Percentiles rank a stretch among this genome's conserved stretches.
Conservation (phyloP, 192 early-diverging fungal genomes). For the Backusella macrospora region DNA sequence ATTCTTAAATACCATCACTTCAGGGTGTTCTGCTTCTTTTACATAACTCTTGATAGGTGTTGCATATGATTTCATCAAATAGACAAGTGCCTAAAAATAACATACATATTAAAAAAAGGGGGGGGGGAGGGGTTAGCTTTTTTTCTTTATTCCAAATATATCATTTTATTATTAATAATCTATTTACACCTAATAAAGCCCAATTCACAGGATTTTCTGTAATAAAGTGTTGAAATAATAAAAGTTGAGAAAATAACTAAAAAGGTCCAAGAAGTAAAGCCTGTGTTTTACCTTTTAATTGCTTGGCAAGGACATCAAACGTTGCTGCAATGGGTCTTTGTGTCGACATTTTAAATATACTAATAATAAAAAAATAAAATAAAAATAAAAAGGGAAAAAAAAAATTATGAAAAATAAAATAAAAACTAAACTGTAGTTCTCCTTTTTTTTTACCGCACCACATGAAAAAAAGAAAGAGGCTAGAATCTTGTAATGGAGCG, state of each 20-base stretch:
- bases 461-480: too few species aligned
- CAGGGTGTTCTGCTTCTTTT: slow-evolving; percentile 47
- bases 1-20: slow-evolving; percentile 65
- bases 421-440: too few species aligned
- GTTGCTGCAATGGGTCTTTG: slow-evolving; percentile 13
- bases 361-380: not conserved
- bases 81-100: slow-evolving; percentile 42
- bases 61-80: slow-evolving; percentile 56
- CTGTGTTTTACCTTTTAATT: slow-evolving; percentile 1
- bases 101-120: too few species aligned
- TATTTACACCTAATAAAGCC: slow-evolving; percentile 54
- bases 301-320: slow-evolving; percentile 3
- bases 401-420: too few species aligned
- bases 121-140: too few species aligned
- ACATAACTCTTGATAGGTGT: slow-evolving; percentile 28
- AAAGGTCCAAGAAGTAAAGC: not conserved
- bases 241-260: not conserved
- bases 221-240: not conserved
- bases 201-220: slow-evolving; percentile 69
- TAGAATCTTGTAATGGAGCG: too few species aligned
- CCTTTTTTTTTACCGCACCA: too few species aligned
- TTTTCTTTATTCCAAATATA: not conserved
- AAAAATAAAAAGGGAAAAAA: not conserved
- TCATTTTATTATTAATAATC: not conserved
- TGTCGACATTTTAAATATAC: not conserved